phyloP scores from a whole-genome alignment of 2,329 filamentous ascomycete species.

The Neopestalotiopsis sp. region DNA sequence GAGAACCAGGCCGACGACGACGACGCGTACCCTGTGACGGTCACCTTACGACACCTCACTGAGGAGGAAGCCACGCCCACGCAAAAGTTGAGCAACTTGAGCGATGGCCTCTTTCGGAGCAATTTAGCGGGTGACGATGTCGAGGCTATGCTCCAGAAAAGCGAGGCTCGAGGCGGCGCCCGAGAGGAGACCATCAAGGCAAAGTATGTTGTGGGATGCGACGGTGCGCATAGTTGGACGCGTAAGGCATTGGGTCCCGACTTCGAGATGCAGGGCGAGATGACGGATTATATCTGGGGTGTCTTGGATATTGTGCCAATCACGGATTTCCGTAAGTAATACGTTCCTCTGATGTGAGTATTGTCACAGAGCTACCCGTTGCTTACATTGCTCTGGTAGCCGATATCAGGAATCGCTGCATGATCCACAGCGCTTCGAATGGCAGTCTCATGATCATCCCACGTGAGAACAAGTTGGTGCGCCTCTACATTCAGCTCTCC shows the following conservation, averaged over 20 bases:
- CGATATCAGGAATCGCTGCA: constrained; percentile 62
- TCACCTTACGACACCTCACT: constrained; percentile 58
- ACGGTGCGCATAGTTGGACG: constrained; percentile 72
- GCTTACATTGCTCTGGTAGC: constrained; percentile 32
- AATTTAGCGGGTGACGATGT: constrained; percentile 59
- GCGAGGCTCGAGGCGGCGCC: constrained; percentile 36
- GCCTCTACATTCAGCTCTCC: constrained; percentile 69
- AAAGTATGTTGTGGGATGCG: constrained; percentile 71
- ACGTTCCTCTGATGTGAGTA: too few species aligned
- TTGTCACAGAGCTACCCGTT: neutral
- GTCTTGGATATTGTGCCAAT: constrained; percentile 49
- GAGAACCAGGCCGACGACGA: constrained; percentile 49
- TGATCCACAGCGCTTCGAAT: constrained; percentile 59
- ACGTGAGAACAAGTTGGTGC: constrained; percentile 65
- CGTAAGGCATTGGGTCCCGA: constrained; percentile 56
- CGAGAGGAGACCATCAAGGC: constrained; percentile 51
- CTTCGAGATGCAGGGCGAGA: constrained; percentile 60
- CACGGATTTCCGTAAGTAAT: constrained; percentile 54
- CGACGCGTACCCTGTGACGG: constrained; percentile 60
- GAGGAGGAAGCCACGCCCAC: constrained; percentile 58
- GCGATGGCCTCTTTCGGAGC: constrained; percentile 60
- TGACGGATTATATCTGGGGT: constrained; percentile 56
- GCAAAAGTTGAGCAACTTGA: constrained; percentile 41
- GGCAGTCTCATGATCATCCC: constrained; percentile 71
- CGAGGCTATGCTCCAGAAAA: constrained; percentile 45